Evolutionary conservation across 2,329 filamentous ascomycete genomes (phyloP).

Genomic region (Ophioceras dolichostomum): DNA sequence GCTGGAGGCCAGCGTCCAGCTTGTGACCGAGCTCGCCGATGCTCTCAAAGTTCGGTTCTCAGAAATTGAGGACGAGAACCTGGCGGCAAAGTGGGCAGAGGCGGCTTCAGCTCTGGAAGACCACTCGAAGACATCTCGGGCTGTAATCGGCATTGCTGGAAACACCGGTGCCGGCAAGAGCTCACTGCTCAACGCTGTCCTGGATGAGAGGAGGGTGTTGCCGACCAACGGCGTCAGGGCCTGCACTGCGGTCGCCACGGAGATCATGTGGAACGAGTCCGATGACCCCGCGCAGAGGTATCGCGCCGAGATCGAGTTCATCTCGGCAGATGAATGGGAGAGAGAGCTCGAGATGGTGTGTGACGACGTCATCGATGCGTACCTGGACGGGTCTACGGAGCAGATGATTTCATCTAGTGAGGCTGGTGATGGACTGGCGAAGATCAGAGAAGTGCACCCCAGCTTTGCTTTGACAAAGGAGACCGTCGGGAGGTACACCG

Average conservation of each 20-base stretch:
- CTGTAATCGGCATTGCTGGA: constrained; percentile 46
- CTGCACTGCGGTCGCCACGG: constrained; percentile 49
- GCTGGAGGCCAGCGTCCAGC: too few species aligned
- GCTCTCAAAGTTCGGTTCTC: too few species aligned
- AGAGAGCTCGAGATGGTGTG: constrained; percentile 35
- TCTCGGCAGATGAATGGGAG: constrained; percentile 36
- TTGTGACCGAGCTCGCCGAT: too few species aligned
- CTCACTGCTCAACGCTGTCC: constrained; percentile 48
- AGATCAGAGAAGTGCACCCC: constrained; percentile 36
- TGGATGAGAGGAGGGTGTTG: constrained; percentile 42
- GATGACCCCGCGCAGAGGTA: constrained; percentile 25
- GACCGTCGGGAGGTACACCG: constrained; percentile 19
- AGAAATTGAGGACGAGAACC: background rate
- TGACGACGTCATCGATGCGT: constrained; percentile 20
- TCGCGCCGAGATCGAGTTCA: constrained; percentile 44
- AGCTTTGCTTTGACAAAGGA: constrained; percentile 22
- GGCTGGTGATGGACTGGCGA: constrained; percentile 33
- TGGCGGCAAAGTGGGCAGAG: too few species aligned
- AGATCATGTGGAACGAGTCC: constrained; percentile 42
- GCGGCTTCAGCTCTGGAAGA: too few species aligned
- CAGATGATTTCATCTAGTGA: constrained; percentile 11
- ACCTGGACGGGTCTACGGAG: constrained; percentile 20
- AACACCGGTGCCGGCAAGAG: constrained; percentile 52
- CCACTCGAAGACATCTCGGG: constrained; percentile 16
- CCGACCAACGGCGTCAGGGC: constrained; percentile 40